Evolutionary conservation across 2,329 filamentous ascomycete genomes (phyloP), one percentile per base, ranked within the genome.

Genomic region (Calonectria pseudoreteaudii): DNA sequence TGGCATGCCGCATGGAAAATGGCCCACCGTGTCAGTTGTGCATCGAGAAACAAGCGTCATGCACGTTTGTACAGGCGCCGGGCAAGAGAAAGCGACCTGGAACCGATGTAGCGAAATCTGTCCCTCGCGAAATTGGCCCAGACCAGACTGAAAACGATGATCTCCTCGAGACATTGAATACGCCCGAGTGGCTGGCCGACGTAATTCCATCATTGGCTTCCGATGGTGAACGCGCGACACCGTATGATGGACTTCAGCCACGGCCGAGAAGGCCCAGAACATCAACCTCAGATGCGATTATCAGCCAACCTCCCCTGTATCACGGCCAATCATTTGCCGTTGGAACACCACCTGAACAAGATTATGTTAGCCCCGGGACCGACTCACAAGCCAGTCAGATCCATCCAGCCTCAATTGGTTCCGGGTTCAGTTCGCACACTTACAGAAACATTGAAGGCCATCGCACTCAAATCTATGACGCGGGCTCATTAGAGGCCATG

Each of bases 1-100:
- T 66, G 41, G 64, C 64, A 36, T 66, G 64, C 49, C 64, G 64
- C 44, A 66, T 66, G 64, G 64, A 66, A 49, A 52, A 31, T 23
- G 64, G 64, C 64, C 64, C 64, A 20, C 64, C 64, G 9, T 66
- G 64, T 20, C 64, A 66, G 14, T 26, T 66, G 30, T 66, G 64
- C 47, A 36, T 50, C 30, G 64, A 66, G 64, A 66, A 50, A 66
- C 64, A 66, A 50, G 44, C n/a, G 30, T 23, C 47, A 11, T 66
- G 64, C 11, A 66, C 64, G 6, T 66, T 66, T 66, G 64, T 66
- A 8, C 64, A 66, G 44, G 64, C 64, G 7, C 64, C 64, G 30
- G 64, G 64, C 18, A 66, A 66, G 44, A 66, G 64, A 20, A 66
- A 66, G 20, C 64, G 64, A 14, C 64, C 64, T 13, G 44, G 26